Percentiles rank a stretch among this genome's conserved stretches.
Evolutionary conservation across 2,329 filamentous ascomycete species (phyloP).

Genomic region (Penicillium corylophilum): DNA sequence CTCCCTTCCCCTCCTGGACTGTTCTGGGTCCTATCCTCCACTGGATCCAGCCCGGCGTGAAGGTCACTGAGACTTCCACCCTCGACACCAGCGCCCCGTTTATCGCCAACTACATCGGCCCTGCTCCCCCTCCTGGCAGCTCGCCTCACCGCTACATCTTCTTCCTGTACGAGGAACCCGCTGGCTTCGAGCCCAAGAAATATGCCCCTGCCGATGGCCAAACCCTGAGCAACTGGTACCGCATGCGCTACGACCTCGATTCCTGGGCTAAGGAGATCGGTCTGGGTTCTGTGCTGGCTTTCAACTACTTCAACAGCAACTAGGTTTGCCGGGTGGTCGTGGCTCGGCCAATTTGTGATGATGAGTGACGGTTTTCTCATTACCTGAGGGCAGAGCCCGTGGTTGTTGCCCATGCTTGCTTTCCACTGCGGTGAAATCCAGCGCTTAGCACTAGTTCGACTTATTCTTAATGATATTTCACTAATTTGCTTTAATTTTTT

Average conservation of each 20-base stretch:
- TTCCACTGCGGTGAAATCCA: not conserved
- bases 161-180: constrained; percentile 51
- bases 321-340: constrained; percentile 5
- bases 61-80: constrained; percentile 6
- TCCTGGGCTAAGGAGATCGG: constrained; percentile 37
- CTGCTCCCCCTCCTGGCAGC: constrained; percentile 49
- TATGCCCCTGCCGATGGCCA: constrained; percentile 38
- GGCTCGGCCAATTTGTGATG: not conserved
- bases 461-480: not conserved
- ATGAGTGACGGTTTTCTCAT: not conserved
- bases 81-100: constrained; percentile 22
- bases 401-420: not conserved
- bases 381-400: not conserved
- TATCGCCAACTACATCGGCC: constrained; percentile 44
- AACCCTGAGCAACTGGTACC: constrained; percentile 33
- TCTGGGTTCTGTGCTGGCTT: constrained; percentile 35
- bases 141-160: constrained; percentile 53
- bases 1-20: constrained; percentile 30
- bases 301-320: constrained; percentile 40
- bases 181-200: constrained; percentile 34
- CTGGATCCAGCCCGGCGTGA: constrained; percentile 33
- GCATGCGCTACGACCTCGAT: constrained; percentile 48
- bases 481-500: not conserved
- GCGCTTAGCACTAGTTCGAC: not conserved
- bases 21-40: constrained; percentile 32